Evolutionary conservation across 805 yeast genomes (phyloP), one percentile per base, ranked within the genome.

Genomic region (Yamadazyma kitorensis): DNA sequence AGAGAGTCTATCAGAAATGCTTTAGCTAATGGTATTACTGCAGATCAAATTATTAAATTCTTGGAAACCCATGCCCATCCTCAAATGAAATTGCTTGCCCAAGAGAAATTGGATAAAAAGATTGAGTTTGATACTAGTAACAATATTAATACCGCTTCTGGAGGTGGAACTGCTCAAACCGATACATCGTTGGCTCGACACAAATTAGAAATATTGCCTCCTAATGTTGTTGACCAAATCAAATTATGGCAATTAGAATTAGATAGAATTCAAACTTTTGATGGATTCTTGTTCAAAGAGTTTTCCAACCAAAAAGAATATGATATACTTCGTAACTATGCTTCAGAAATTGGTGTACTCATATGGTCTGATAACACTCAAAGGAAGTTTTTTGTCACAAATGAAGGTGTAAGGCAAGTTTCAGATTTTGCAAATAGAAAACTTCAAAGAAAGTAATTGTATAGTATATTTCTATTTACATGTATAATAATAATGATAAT

Each of bases 141-240:
- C 32, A 70, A 68, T 34, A 61, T 67, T 34, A 70, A 75, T 31
- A 61, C 74, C 4, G 71, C 70, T 4, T 66, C 64, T 8, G 67
- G 64, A n/a, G 9, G 21, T 11, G 17, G 64, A 61, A 1, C 65
- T 65, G 24, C n/a, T 13, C 14, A 65, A 64, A 1, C 67, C 64
- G 37, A 29, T 11, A 21, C 67, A 59, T 37, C 47, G 2, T 64
- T 63, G 10, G 60, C 71, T 6, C 72, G 72, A 42, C 74, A 78
- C 45, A 54, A 73, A 43, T 49, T 79, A 39, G 80, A 81, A 51
- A 65, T 93, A 9, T 56, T 85, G 5, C 98, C 98, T 3, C 96
- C 98, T 0, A 93, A 96, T 0, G 95, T 93, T n/a, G 85, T 86
- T 1, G 99, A 93, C 59, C 99, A 93, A 57, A 86, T 93, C 48